These are phyloP conservation scores for Ministeria vibrans DNA, from an alignment of 78 protist species.

Conservation along the genomic window DNA sequence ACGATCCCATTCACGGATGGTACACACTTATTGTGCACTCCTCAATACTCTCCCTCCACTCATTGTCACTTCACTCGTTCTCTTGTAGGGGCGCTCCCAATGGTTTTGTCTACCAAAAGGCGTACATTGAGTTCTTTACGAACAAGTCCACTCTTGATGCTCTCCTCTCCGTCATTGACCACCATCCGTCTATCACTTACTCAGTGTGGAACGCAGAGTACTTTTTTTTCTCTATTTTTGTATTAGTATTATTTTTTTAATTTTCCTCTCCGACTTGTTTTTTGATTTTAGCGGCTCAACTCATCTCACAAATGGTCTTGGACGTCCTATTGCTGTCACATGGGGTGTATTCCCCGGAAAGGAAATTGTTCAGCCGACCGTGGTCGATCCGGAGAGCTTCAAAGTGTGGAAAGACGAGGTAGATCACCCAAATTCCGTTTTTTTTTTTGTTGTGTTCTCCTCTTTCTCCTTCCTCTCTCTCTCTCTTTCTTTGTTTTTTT, in stretches of 20 bases:
- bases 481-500: not conserved
- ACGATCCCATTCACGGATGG: slow-evolving; percentile 84
- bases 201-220: too few species aligned
- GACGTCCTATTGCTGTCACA: slow-evolving; percentile 83
- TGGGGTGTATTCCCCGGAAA: slow-evolving; percentile 95
- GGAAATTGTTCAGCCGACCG: slow-evolving; percentile 90
- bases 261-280: too few species aligned
- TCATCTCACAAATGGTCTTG: too few species aligned
- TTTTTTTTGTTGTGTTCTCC: not conserved
- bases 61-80: too few species aligned
- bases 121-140: slow-evolving; percentile 85
- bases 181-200: slow-evolving; percentile 56
- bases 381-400: slow-evolving; percentile 78
- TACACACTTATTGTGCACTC: too few species aligned
- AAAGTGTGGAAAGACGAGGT: slow-evolving; percentile 69
- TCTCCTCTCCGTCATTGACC: slow-evolving; percentile 13
- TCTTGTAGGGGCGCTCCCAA: slow-evolving; percentile 81
- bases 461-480: not conserved
- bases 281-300: too few species aligned
- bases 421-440: not conserved
- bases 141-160: slow-evolving; percentile 25
- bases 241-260: too few species aligned
- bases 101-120: slow-evolving; percentile 92
- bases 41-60: too few species aligned
- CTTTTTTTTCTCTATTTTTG: too few species aligned